Conservation (phyloP, 1,284 basidiomycete genomes). For the Exobasidium rhododendri region DNA sequence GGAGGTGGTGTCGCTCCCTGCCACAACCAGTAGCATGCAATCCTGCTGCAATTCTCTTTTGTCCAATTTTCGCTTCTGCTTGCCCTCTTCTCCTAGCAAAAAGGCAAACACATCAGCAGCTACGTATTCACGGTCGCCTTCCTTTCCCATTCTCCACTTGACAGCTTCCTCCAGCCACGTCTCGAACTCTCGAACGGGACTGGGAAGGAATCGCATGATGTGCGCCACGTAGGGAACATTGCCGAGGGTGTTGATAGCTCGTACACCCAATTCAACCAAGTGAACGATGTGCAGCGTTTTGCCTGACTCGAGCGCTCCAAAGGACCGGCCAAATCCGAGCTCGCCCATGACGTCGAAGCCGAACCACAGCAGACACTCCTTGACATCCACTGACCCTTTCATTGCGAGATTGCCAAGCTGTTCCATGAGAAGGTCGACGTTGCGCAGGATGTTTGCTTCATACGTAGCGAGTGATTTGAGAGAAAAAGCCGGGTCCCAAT, state of each 20-base stretch:
- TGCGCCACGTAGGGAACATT: conserved; percentile 12
- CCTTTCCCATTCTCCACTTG: conserved; percentile 11
- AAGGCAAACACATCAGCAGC: conserved; percentile 9
- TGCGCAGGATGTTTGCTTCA: conserved; percentile 2
- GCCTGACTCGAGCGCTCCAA: conserved; percentile 4
- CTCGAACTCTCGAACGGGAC: conserved; percentile 3
- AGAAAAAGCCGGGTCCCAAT: conserved; percentile 17
- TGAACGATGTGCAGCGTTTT: conserved; percentile 4
- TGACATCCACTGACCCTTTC: conserved; percentile 4
- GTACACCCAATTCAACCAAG: conserved; percentile 6
- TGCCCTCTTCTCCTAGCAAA: conserved; percentile 13
- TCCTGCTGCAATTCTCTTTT: conserved; percentile 5
- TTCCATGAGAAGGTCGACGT: conserved; percentile 5
- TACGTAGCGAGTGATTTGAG: conserved; percentile 1
- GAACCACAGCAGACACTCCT: conserved; percentile 11
- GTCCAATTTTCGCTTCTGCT: conserved; percentile 3
- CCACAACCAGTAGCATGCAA: conserved; percentile 11
- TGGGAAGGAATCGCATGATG: conserved; percentile 12
- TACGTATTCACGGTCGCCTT: background rate
- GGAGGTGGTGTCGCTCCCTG: conserved; percentile 7
- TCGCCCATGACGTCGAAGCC: conserved; percentile 15
- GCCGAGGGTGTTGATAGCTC: conserved; percentile 14
- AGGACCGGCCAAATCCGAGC: conserved; percentile 12
- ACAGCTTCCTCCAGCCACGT: conserved; percentile 6
- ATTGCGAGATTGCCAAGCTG: background rate